A percentile compares a stretch with the other conserved stretches of the same genome.
Conservation (phyloP, 2,329 filamentous ascomycete genomes). For the Colletotrichum siamense region DNA sequence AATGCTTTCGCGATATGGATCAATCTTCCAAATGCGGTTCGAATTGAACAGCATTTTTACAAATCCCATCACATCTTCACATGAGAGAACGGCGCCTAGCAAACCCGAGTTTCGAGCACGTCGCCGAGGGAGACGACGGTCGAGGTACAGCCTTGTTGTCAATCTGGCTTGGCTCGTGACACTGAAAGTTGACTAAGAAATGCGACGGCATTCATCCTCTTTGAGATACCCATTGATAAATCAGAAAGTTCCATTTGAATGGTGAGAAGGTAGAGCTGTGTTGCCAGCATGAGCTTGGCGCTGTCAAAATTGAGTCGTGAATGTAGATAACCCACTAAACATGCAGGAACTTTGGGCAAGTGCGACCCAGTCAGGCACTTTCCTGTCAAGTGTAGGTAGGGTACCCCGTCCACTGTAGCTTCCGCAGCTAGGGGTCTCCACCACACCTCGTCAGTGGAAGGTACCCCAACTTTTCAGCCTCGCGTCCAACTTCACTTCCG, state of each 20-base stretch:
- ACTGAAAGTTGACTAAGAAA: too few species aligned
- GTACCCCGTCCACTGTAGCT: background rate
- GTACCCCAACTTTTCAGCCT: background rate
- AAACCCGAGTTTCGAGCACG: background rate
- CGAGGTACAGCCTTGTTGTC: too few species aligned
- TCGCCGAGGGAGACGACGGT: background rate
- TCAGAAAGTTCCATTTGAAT: accelerated
- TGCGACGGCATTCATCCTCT: background rate
- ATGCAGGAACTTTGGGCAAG: background rate
- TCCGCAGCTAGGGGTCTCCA: background rate
- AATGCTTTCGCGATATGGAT: background rate
- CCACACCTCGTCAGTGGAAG: background rate
- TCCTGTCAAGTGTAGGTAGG: background rate
- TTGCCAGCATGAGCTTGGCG: background rate
- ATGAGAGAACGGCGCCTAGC: background rate
- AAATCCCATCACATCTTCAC: background rate
- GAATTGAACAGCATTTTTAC: background rate
- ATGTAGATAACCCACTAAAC: background rate
- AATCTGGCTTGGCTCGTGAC: too few species aligned
- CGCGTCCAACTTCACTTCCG: background rate
- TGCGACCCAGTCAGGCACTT: background rate
- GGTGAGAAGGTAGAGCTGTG: background rate
- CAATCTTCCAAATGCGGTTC: background rate
- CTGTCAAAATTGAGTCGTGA: background rate
- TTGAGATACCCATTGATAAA: accelerated